These are phyloP conservation scores for Candida tammaniensis DNA, from an alignment of 805 yeast species.

Conservation along the genomic window DNA sequence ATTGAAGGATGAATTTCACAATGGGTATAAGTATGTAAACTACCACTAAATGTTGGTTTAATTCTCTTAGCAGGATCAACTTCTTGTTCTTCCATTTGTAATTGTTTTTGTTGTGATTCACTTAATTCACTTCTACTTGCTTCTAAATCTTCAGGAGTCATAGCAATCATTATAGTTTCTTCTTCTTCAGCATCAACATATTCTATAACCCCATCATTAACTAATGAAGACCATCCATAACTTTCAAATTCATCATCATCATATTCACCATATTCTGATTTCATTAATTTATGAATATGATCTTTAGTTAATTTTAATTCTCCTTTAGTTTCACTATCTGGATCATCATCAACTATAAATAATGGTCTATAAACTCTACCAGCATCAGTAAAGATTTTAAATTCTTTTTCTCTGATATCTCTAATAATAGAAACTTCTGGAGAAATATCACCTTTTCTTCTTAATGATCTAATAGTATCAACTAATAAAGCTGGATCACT, in stretches of 20 bases:
- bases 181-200: constrained; percentile 99
- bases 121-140: constrained; percentile 47
- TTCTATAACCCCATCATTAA: constrained; percentile 86
- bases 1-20: constrained; percentile 99
- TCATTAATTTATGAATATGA: constrained; percentile 69
- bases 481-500: constrained; percentile 92
- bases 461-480: constrained; percentile 82
- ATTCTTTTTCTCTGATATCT: constrained; percentile 95
- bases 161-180: constrained; percentile 96
- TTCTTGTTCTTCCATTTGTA: constrained; percentile 44
- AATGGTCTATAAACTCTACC: constrained; percentile 98
- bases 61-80: constrained; percentile 83
- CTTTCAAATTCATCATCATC: constrained; percentile 48
- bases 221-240: constrained; percentile 82
- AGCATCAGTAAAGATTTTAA: constrained; percentile 95
- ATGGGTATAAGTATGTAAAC: constrained; percentile 85
- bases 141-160: constrained; percentile 96
- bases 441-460: constrained; percentile 93
- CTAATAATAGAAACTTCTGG: constrained; percentile 96
- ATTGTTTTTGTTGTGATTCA: constrained; percentile 41
- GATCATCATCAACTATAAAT: constrained; percentile 87
- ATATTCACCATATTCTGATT: constrained; percentile 57
- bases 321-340: constrained; percentile 63
- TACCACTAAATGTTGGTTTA: constrained; percentile 55
- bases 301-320: constrained; percentile 83